Conservation (phyloP, 805 yeast genomes). For the Clavispora phyllophila region DNA sequence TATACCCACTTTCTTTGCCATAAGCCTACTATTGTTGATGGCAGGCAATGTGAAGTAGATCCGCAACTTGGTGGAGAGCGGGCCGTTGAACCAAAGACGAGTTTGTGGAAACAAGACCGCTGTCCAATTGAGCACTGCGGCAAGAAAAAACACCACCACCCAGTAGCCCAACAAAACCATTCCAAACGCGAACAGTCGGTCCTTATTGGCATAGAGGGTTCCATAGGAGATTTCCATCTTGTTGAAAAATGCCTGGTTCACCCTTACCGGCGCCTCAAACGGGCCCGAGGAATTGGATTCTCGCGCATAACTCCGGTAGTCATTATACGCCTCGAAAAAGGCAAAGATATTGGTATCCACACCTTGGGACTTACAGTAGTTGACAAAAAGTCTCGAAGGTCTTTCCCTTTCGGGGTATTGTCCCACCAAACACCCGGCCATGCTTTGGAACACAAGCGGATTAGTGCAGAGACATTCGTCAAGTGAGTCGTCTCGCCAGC, state of each 20-base stretch:
- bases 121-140: slow-evolving; percentile 3
- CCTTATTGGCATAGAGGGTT: slow-evolving; percentile 1
- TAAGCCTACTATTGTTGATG: slow-evolving; percentile 12
- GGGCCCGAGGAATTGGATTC: slow-evolving; percentile 5
- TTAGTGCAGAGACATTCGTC: neutral
- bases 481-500: neutral
- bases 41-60: slow-evolving; percentile 5
- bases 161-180: slow-evolving; percentile 5
- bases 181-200: slow-evolving; percentile 16
- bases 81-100: slow-evolving; percentile 1
- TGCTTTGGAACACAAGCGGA: neutral
- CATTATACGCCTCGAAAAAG: slow-evolving; percentile 34
- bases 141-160: slow-evolving; percentile 1
- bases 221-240: neutral
- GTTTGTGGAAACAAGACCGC: slow-evolving; percentile 1
- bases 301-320: slow-evolving; percentile 10
- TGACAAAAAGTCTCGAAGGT: slow-evolving; percentile 2
- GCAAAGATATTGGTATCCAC: slow-evolving; percentile 70
- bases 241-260: neutral
- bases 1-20: neutral
- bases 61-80: neutral
- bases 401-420: slow-evolving; percentile 2
- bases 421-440: slow-evolving; percentile 3
- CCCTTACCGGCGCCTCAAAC: slow-evolving; percentile 16
- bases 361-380: neutral